These are phyloP conservation scores for Diutina catenulata DNA, from an alignment of 1,139 yeast species.

Conservation along the genomic window DNA sequence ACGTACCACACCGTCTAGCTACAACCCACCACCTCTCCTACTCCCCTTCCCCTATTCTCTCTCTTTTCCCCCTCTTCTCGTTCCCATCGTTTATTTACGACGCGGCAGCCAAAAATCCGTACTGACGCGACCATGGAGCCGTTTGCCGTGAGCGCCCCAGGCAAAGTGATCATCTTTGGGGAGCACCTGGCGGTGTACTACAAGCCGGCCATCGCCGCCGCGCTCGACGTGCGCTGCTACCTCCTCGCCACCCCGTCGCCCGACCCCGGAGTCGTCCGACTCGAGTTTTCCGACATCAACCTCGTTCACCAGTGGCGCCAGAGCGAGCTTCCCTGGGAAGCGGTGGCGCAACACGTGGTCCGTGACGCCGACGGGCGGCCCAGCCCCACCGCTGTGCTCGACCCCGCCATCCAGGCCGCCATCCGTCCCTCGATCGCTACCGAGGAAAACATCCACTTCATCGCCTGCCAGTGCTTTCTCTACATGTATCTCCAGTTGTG, in stretches of 20 bases:
- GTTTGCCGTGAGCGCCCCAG: slow-evolving; percentile 87
- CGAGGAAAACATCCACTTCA: slow-evolving; percentile 49
- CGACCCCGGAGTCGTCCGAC: slow-evolving; percentile 29
- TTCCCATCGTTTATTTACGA: background rate
- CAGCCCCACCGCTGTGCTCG: slow-evolving; percentile 40
- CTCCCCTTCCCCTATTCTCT: background rate
- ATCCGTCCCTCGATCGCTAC: slow-evolving; percentile 34
- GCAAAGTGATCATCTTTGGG: slow-evolving; percentile 91
- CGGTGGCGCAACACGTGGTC: slow-evolving; percentile 16
- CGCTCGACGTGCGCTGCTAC: slow-evolving; percentile 72
- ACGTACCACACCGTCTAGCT: too few species aligned
- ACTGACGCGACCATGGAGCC: slow-evolving; percentile 14
- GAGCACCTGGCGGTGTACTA: slow-evolving; percentile 95
- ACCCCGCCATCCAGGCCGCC: slow-evolving; percentile 45
- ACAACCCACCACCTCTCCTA: background rate
- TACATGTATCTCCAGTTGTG: slow-evolving; percentile 62
- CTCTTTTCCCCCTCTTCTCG: background rate
- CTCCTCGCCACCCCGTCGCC: slow-evolving; percentile 42
- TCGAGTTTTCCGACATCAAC: slow-evolving; percentile 77
- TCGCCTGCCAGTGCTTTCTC: slow-evolving; percentile 80
- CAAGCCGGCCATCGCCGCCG: slow-evolving; percentile 89
- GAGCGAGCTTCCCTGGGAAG: slow-evolving; percentile 50
- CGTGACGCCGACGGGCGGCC: slow-evolving; percentile 21
- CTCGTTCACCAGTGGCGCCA: slow-evolving; percentile 54
- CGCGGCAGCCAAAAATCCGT: background rate